Evolutionary conservation across 371 early-diverging fungal genomes (phyloP).

Genomic region (Apophysomyces elegans): DNA sequence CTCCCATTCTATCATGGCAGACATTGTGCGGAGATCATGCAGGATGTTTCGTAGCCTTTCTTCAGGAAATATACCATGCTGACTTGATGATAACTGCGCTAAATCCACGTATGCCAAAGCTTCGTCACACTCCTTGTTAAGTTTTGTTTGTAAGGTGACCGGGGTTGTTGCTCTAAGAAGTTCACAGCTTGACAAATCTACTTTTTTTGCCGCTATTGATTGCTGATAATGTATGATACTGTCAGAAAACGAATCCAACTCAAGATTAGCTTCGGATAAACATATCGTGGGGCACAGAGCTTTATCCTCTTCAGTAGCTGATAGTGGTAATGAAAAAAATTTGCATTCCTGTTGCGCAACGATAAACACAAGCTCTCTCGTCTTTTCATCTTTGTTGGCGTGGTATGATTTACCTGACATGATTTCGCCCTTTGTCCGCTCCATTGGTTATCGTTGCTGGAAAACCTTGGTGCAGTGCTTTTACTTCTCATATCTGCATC

Average conservation of each 20-base stretch:
- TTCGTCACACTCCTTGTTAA: constrained; percentile 45
- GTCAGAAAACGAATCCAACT: background rate
- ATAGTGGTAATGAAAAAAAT: constrained; percentile 32
- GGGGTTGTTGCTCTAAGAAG: constrained; percentile 39
- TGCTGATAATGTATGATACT: background rate
- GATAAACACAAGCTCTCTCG: background rate
- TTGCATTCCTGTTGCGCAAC: constrained; percentile 29
- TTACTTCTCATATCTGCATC: constrained; percentile 33
- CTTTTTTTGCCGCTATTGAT: background rate
- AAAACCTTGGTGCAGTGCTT: constrained; percentile 18
- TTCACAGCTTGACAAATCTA: background rate
- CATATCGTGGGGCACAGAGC: background rate
- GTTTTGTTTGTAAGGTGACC: constrained; percentile 47
- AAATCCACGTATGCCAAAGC: constrained; percentile 24
- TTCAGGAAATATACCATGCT: constrained; percentile 26
- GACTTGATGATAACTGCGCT: constrained; percentile 13
- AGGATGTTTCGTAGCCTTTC: constrained; percentile 32
- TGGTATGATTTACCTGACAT: constrained; percentile 28
- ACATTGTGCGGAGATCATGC: constrained; percentile 45
- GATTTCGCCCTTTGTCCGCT: constrained; percentile 39
- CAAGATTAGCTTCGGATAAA: constrained; percentile 8
- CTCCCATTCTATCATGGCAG: constrained; percentile 51
- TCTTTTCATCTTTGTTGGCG: background rate
- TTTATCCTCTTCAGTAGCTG: constrained; percentile 24
- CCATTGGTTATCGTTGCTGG: constrained; percentile 24